Evolutionary conservation across 768 basidiomycete genomes (phyloP), one percentile per base, ranked within the genome.

Genomic region (Suillus ampliporus): DNA sequence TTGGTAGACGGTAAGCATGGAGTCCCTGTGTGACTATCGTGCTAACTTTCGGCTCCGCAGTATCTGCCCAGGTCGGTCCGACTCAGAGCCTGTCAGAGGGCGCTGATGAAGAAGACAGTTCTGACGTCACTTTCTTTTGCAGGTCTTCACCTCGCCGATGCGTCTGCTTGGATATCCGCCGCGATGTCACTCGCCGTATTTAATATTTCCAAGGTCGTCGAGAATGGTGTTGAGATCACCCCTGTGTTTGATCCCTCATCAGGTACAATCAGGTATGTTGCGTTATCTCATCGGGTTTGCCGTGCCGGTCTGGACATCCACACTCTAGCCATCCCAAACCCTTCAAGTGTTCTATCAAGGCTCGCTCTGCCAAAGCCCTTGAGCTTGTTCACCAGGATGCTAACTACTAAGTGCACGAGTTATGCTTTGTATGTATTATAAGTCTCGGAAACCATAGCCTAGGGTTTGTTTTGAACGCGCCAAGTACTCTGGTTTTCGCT

Each of bases 191-290:
- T 87, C 5, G 82, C 85, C 0, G 79, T 76, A 6, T 85, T 87
- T 51, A 69, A 84, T 11, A 78, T 87, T 43, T 74, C 74, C 11
- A 84, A 82, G 57, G 74, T 74, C 0, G 67, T 83, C 5, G 80
- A 79, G 65, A 77, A 83, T 37, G 84, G 83, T 3, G 68, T 78
- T 1, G 80, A 81, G 51, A 69, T 87, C 40, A 82, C 82, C 54
- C 88, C 87, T 9, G 77, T 85, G 23, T 76, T 85, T 28, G 85
- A 84, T 15, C 82, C 82, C 43, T 87, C 86, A 13, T 82, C 83
- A 13, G 88, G 88, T 21, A 87, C 87, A 0, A 89, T 89, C 66
- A 89, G 87, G 88, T 83, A 66, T 65, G 50, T n/a, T 70, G 58
- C 19, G n/a, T n/a, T 21, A 21, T 53, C 11, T 40, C 40, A 47